phyloP scores from a whole-genome alignment of 441 rosid genomes.

The Populus hybrid region DNA sequence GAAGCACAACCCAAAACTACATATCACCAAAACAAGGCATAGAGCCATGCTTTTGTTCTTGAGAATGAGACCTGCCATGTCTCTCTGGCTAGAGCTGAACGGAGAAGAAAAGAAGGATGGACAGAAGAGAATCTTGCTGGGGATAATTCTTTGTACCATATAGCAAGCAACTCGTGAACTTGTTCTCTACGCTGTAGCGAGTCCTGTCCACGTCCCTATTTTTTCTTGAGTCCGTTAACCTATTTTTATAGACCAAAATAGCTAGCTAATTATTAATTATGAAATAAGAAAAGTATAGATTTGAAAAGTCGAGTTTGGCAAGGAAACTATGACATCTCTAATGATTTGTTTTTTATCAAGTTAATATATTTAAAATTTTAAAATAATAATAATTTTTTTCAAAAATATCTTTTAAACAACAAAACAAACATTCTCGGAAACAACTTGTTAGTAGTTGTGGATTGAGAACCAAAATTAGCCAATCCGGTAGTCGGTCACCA shows the following conservation, averaged over 20 bases:
- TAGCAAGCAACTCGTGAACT: background rate
- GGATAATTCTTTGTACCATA: background rate
- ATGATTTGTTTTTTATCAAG: background rate
- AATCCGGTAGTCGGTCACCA: no score
- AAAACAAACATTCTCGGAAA: no score
- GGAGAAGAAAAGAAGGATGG: background rate
- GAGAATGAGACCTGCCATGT: background rate
- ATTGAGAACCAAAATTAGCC: no score
- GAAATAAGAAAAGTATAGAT: background rate
- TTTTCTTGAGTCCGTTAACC: background rate
- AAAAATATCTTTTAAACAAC: no score
- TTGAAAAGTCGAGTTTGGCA: background rate
- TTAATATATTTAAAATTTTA: no score
- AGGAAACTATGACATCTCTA: background rate
- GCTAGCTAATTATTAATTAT: background rate
- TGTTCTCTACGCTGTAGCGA: background rate
- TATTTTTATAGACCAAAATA: background rate
- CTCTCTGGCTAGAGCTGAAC: background rate
- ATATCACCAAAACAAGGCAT: background rate
- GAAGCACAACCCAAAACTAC: conserved; percentile 18
- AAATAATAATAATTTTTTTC: no score
- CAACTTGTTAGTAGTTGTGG: no score
- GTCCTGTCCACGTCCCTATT: background rate
- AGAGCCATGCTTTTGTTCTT: background rate
- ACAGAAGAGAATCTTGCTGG: background rate